A percentile compares a stretch with the other conserved stretches of the same genome.
Conservation (phyloP, 306 rosid species). For the Cucurbita argyrosperma region DNA sequence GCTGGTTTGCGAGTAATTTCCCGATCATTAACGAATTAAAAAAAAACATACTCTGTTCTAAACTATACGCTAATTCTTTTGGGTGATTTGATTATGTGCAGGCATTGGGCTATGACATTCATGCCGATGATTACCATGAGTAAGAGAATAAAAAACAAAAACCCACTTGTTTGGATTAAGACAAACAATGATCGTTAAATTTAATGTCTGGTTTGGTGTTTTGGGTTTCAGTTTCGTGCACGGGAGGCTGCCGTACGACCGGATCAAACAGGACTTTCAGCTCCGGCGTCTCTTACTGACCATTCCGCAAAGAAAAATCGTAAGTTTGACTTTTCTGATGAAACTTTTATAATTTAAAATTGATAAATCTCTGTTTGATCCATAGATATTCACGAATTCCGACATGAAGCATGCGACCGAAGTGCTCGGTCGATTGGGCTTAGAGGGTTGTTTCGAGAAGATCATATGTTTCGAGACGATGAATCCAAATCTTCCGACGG, state of each 20-base stretch:
- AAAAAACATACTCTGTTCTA: not conserved
- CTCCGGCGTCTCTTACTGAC: constrained; percentile 42
- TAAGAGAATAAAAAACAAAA: not conserved
- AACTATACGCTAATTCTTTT: not conserved
- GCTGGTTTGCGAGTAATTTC: constrained; percentile 60
- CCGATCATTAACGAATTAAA: not conserved
- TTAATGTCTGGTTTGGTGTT: no score
- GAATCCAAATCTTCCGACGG: constrained; percentile 52
- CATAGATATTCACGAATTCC: constrained; percentile 71
- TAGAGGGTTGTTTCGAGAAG: constrained; percentile 52
- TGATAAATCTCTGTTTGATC: not conserved
- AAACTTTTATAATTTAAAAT: not conserved
- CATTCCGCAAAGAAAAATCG: constrained; percentile 58
- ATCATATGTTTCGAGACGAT: constrained; percentile 76
- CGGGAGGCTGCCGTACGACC: constrained; percentile 76
- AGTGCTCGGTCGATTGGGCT: constrained; percentile 40
- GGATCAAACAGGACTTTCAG: constrained; percentile 46
- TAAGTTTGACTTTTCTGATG: not conserved
- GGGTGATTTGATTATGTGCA: not conserved
- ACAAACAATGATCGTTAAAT: not conserved
- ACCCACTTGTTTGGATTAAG: not conserved
- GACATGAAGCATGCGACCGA: constrained; percentile 58
- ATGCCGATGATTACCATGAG: constrained; percentile 75
- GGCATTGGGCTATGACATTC: constrained; percentile 61
- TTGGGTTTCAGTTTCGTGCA: constrained; percentile 47